Evolutionary conservation across 129 eudicot species (phyloP), one percentile per base, ranked within the genome.

Genomic region (Flaveria bidentis): DNA sequence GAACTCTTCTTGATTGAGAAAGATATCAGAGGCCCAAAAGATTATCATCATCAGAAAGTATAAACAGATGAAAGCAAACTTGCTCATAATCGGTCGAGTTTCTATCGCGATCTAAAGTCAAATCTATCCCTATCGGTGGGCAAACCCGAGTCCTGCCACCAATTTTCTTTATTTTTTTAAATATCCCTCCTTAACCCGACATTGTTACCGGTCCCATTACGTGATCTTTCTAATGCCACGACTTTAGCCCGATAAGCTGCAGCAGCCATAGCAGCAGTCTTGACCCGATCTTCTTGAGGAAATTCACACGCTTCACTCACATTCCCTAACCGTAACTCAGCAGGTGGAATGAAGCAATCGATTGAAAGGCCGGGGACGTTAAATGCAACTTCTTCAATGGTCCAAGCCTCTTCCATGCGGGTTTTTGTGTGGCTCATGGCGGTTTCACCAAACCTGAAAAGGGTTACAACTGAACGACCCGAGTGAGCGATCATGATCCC

Each of bases 361-460:
- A 76, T 71, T 12, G 98, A 93, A 9, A 93, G 80, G 0, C 98
- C 98, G 0, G 95, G 98, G 30, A 93, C 96, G 61, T 93, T 93
- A 46, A 93, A 93, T 1, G 96, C 98, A 11, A 93, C 97, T 84
- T 93, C 98, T 84, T 93, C 98, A 52, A 93, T 93, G 9, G 89
- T 90, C 98, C 98, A 93, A 14, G 81, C 92, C 75, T 93, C 98
- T 76, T 93, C 98, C 96, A 93, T 90, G 49, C 98, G 72, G 7
- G 98, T 93, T 85, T 90, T 93, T 52, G 96, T 88, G 87, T 93
- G 97, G 83, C 98, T 93, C 98, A 90, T 86, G 2, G 97, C 97
- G 9, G 95, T 90, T 73, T 93, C 98, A 9, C 98, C 98, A 8
- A 93, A 93, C 83, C 92, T 85, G 82, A 93, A 93, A 41, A 93